Conservation (phyloP, 257 asterid species). For the Primulina eburnea region DNA sequence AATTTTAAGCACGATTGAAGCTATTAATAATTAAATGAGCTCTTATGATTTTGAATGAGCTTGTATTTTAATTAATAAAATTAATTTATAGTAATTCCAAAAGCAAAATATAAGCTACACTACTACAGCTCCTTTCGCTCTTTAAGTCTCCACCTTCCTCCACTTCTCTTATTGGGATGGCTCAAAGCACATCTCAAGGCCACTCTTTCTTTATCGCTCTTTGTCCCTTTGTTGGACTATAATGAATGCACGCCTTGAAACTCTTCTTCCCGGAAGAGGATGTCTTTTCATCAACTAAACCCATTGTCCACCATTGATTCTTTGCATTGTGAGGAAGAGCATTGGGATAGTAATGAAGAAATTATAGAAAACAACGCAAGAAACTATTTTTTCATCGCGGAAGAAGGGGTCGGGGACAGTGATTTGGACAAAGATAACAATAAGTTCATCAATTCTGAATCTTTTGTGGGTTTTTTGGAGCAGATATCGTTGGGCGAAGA, state of each 20-base stretch:
- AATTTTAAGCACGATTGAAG: no score
- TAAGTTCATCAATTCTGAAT: not conserved
- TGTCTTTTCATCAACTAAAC: conserved; percentile 40
- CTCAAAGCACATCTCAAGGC: conserved; percentile 29
- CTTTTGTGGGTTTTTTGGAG: conserved; percentile 24
- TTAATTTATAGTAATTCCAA: no score
- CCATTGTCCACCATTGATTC: conserved; percentile 32
- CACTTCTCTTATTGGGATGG: conserved; percentile 30
- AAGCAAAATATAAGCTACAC: no score
- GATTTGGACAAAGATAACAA: conserved; percentile 4
- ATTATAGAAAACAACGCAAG: conserved; percentile 2
- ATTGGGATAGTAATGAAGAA: conserved; percentile 26
- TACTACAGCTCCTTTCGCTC: not conserved
- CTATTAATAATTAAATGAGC: no score
- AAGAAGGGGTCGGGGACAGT: conserved; percentile 21
- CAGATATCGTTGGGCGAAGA: conserved; percentile 43
- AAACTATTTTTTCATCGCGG: conserved; percentile 7
- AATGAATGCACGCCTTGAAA: conserved; percentile 25
- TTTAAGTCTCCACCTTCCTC: not conserved
- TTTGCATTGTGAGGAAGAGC: conserved; percentile 48
- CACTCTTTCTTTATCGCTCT: conserved; percentile 24
- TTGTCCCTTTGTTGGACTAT: conserved; percentile 30
- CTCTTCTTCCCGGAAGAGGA: conserved; percentile 38
- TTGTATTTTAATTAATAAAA: no score
- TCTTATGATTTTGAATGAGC: no score